Conservation (phyloP, 345 rosid genomes). For the Camelina laxa region DNA sequence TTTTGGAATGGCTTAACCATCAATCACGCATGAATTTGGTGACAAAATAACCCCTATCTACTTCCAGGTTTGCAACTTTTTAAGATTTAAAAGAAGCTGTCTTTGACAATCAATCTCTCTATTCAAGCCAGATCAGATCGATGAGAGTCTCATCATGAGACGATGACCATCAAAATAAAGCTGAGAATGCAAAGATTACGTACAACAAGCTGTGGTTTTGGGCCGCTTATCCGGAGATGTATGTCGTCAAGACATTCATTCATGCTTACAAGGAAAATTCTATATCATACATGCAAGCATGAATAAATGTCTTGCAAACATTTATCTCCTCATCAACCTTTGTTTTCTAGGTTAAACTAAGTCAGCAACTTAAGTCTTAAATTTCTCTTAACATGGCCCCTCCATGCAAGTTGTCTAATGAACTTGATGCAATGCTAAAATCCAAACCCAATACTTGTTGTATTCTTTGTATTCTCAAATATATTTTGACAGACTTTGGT, state of each 20-base stretch:
- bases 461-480: not conserved
- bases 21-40: too few species aligned
- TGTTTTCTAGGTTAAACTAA: constrained; percentile 78
- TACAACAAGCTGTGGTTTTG: too few species aligned
- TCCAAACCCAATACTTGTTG: constrained; percentile 17
- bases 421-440: constrained; percentile 75
- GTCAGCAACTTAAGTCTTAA: constrained; percentile 83
- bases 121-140: too few species aligned
- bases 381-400: constrained; percentile 73
- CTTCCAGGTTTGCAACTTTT: too few species aligned
- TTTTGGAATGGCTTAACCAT: too few species aligned
- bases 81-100: too few species aligned
- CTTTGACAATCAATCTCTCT: too few species aligned
- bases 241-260: constrained; percentile 47
- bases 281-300: constrained; percentile 45
- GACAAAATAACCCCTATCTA: too few species aligned
- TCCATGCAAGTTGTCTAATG: constrained; percentile 68
- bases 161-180: too few species aligned
- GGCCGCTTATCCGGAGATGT: too few species aligned
- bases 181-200: too few species aligned
- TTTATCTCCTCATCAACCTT: constrained; percentile 60
- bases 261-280: constrained; percentile 66
- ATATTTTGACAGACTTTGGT: not conserved
- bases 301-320: constrained; percentile 70
- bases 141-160: too few species aligned